Percentiles rank a stretch among this genome's conserved stretches.
Conservation (phyloP, 306 rosid species). For the Leucaena leucocephala region DNA sequence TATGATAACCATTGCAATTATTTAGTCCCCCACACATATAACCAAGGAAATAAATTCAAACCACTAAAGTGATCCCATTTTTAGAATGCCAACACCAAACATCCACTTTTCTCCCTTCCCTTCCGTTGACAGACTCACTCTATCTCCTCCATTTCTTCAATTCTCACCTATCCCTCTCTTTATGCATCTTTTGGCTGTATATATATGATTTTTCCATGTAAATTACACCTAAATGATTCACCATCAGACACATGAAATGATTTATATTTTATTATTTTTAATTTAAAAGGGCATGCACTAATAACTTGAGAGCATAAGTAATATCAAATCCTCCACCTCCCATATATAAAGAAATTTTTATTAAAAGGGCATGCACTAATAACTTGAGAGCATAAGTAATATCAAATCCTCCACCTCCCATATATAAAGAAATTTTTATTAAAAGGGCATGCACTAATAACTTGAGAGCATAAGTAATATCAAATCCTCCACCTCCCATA, state of each 20-base stretch:
- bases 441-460: no score
- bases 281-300: no score
- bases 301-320: no score
- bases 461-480: no score
- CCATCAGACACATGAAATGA: neutral
- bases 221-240: neutral
- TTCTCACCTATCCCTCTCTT: neutral
- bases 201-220: neutral
- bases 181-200: neutral
- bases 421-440: no score
- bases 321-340: no score
- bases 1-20: slow-evolving; percentile 72
- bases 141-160: slow-evolving; percentile 20
- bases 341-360: no score
- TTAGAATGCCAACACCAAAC: slow-evolving; percentile 76
- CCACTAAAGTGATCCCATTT: slow-evolving; percentile 55
- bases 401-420: no score
- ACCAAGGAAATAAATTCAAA: slow-evolving; percentile 38
- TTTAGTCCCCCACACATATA: slow-evolving; percentile 81
- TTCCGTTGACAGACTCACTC: slow-evolving; percentile 69
- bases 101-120: slow-evolving; percentile 47
- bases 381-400: no score
- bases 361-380: no score
- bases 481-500: no score
- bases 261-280: no score